Base-by-base conservation (phyloP, 1,139 yeast genomes). In the Saccharomyces hybrid region DNA sequence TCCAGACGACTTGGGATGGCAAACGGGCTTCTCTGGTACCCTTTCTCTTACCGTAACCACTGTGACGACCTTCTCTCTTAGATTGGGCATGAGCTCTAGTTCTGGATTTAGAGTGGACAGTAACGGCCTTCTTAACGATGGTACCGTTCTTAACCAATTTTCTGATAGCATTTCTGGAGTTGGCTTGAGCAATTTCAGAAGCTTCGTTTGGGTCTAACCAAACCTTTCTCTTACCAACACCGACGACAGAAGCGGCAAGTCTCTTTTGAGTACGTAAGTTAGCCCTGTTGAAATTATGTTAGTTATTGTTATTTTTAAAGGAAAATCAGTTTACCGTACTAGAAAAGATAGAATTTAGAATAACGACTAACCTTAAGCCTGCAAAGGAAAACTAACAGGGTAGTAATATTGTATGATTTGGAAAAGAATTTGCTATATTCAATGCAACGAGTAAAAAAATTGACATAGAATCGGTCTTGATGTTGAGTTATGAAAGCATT, bases 11-110 rank as follows among this genome's bases (percentile, higher is more conserved):
- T 80, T 89, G 95, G 71, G 96, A 80, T 75, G 98, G 95, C 95
- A 93, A 88, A 84, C 99, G 91, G 70, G 99, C 99, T 78, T 93
- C 96, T 77, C 87, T 90, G 81, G 99, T 93, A 93, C 99, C 99
- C 88, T 93, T 93, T 86, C 99, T 90, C 89, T 93, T 93, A 93
- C 99, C 99, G 90, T 84, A 88, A 84, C 99, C 99, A 80, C 88
- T 86, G 90, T 93, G 99, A 84, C 99, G 95, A 81, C 99, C 99
- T 74, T 84, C 85, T 79, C 91, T 85, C 86, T 90, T 91, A 76
- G 98, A 90, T 81, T 88, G 96, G 73, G 90, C 90, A 77, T 88
- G 82, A 73, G 95, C 96, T 82, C 98, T 89, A 73, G 98, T 96
- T 78, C 96, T 90, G 67, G 98, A 85, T 84, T 96, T 89, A 72